phyloP scores from a whole-genome alignment of 2,329 filamentous ascomycete genomes.

The Fusarium sambucinum region DNA sequence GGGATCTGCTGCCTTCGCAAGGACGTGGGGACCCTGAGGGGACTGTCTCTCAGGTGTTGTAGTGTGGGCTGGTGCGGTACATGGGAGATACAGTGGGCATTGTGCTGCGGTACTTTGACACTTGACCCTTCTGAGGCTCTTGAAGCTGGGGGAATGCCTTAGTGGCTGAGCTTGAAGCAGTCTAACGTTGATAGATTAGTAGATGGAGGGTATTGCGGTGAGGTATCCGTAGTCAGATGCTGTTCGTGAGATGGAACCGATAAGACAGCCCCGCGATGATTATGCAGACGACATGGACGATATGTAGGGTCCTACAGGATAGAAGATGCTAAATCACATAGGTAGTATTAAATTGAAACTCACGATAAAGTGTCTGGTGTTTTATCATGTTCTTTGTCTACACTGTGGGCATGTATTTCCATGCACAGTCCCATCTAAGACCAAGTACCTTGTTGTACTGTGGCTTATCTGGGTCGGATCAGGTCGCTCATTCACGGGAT shows the following conservation, averaged over 20 bases:
- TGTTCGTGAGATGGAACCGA: slow-evolving; percentile 20
- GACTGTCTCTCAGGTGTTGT: slow-evolving; percentile 12
- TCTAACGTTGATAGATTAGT: slow-evolving; percentile 8
- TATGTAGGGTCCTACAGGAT: background rate
- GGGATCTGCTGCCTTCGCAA: slow-evolving; percentile 31
- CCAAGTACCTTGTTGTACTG: slow-evolving; percentile 34
- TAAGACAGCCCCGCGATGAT: slow-evolving; percentile 40
- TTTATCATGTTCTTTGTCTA: slow-evolving; percentile 1
- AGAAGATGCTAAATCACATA: slow-evolving; percentile 8
- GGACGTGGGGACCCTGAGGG: slow-evolving; percentile 40
- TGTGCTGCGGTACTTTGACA: slow-evolving; percentile 27
- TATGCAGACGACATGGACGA: slow-evolving; percentile 26
- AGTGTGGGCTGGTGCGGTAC: slow-evolving; percentile 36
- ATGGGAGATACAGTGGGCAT: slow-evolving; percentile 30
- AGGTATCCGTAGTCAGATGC: slow-evolving; percentile 32
- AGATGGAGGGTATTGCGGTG: slow-evolving; percentile 32
- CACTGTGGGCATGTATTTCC: slow-evolving; percentile 16
- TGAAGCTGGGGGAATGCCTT: slow-evolving; percentile 20
- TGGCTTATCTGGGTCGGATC: slow-evolving; percentile 48
- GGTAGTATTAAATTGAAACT: slow-evolving; percentile 2
- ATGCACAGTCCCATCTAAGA: slow-evolving; percentile 24
- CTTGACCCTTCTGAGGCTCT: slow-evolving; percentile 32
- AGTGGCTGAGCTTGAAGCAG: slow-evolving; percentile 24
- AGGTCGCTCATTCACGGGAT: slow-evolving; percentile 47
- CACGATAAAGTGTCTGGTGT: slow-evolving; percentile 4